Evolutionary conservation across 257 asterid genomes (phyloP).

Genomic region (Ocimum tenuiflorum): DNA sequence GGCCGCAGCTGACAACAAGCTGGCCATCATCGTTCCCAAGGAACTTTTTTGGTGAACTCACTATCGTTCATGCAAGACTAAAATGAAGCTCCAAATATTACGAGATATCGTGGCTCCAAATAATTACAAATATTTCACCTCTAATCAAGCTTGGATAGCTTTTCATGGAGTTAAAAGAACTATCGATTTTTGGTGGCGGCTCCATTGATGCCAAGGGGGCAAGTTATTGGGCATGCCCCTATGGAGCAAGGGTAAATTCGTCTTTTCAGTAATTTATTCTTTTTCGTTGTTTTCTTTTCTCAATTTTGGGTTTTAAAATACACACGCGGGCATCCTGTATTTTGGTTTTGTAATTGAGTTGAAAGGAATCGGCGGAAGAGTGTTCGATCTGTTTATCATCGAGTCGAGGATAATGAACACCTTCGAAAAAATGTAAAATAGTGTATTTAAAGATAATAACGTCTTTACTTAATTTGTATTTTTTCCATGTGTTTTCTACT

Average conservation of each 20-base stretch:
- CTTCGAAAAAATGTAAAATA: too few species aligned
- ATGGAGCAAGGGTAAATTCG: background rate
- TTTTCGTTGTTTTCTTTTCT: too few species aligned
- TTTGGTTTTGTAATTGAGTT: too few species aligned
- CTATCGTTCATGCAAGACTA: background rate
- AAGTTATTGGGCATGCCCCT: background rate
- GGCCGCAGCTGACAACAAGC: background rate
- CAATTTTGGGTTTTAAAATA: too few species aligned
- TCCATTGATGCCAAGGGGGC: background rate
- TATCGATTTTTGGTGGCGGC: background rate
- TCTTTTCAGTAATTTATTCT: too few species aligned
- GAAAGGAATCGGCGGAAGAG: too few species aligned
- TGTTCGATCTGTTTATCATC: too few species aligned
- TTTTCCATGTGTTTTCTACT: too few species aligned
- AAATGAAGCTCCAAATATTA: background rate
- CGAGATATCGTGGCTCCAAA: background rate
- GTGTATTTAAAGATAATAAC: too few species aligned
- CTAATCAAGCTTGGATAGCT: background rate
- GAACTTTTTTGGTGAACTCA: background rate
- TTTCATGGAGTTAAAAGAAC: background rate
- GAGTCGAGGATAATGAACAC: too few species aligned
- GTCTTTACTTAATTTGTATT: too few species aligned
- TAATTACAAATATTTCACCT: background rate
- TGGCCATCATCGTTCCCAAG: background rate
- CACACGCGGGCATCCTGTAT: too few species aligned